Evolutionary conservation across 2,329 filamentous ascomycete species (phyloP), one percentile per base, ranked within the genome.

Genomic region (Thyridium curvatum): DNA sequence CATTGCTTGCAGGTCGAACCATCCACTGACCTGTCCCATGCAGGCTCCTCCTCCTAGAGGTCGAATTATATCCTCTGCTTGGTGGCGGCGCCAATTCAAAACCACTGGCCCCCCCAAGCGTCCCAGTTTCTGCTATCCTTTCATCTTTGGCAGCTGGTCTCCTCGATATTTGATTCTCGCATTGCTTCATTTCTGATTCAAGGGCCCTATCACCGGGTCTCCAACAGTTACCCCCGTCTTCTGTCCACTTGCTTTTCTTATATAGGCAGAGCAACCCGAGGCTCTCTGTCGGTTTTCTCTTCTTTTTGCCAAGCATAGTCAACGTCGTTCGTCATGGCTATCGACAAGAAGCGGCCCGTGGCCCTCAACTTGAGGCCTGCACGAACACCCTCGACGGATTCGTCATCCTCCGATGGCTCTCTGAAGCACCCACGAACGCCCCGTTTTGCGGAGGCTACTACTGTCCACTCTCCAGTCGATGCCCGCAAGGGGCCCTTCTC

Each of bases 371-470:
- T 79, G 41, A 61, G 66, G 18, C 67, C 72, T 18, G 58, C 62
- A 40, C 68, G 72, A 42, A 67, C 71, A 37, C 64, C 61, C 18
- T 71, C 74, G 5, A 66, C 67, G 34, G 63, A 64, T 37, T 77
- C 73, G 12, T 66, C 65, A 30, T 74, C 73, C 18, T 72, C 72
- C 41, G 64, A 66, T 47, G 70, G 66, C 33, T 79, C 76, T 13
- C 65, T 79, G 32, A 86, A 84, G 65, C 69, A 76, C 30, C 83
- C 83, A 45, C 76, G 86, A 54, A 84, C 82, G 51, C 83, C 86
- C 52, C 82, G 86, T 54, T 91, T 91, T 55, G 84, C 83, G 40
- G 86, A 90, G 68, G 85, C 84, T 33, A 91, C 86, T 21, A 76
- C 84, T 18, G 80, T 90, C 37, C 71, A 89, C 66, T 90, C 86